Base-by-base conservation (phyloP, 257 asterid species). In the Paraleonurus japonicus region DNA sequence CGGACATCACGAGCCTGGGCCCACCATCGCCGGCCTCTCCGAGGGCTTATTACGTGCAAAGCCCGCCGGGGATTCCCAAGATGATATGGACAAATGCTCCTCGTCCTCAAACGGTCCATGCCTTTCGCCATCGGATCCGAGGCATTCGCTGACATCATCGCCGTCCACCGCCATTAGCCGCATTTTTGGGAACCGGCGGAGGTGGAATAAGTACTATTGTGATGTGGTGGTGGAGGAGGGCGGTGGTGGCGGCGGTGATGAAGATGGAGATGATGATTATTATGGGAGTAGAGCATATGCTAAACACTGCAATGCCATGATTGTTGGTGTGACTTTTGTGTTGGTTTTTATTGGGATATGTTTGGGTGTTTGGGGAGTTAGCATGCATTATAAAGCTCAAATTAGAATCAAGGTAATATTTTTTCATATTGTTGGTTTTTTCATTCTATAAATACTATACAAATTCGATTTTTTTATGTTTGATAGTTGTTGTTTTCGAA, bases 41-140 rank as follows among this genome's bases (percentile, higher is more conserved):
- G 0, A 67, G 78, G 17, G 81, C 77, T 4, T 91, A 89, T 71
- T 89, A 71, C 57, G 92, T 92, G 24, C 87, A 85, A 23, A 87
- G 93, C 81, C 96, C 97, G 0, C 95, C 5, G 79, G 80, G 0
- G 90, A 85, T 59, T 88, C 96, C 5, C 82, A 87, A 3, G 92
- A 84, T 5, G 90, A 84, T 30, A 79, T 58, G 5, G 83, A 82
- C 11, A 84, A 82, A 69, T 81, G 81, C 16, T 83, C 67, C 1
- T 60, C 89, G 0, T 79, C 87, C 0, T 74, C 89, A 3, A 76
- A 78, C 23, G 72, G 69, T 15, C 78, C 64, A 1, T 84, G 90
- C 71, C 78, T 91, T 0, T 87, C 91, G 4, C 92, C 90, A 7
- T 71, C 85, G 0, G 65, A 61, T 19, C 80, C 88, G 2, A 75